phyloP scores from a whole-genome alignment of 768 basidiomycete genomes.

The Pulveroboletus sp. region DNA sequence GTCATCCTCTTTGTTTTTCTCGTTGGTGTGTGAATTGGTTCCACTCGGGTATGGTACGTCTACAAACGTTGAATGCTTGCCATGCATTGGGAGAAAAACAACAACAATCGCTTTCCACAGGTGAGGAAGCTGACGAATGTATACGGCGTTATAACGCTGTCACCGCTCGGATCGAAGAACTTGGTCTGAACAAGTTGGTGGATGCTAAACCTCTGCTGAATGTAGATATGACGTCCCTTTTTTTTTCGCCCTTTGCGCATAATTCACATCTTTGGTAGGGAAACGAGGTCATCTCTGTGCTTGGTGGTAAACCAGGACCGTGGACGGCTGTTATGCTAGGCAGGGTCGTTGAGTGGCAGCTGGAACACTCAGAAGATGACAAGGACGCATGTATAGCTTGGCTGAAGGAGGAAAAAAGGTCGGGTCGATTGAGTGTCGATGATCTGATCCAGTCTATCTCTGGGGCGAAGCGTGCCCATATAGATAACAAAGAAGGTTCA shows the following conservation, averaged over 20 bases:
- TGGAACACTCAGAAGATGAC: slow-evolving; percentile 64
- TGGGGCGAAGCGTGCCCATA: slow-evolving; percentile 25
- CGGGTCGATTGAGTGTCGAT: slow-evolving; percentile 40
- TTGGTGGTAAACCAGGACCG: slow-evolving; percentile 60
- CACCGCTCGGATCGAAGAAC: slow-evolving; percentile 51
- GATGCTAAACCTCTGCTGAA: slow-evolving; percentile 74
- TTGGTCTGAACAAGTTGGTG: slow-evolving; percentile 54
- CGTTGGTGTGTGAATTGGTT: slow-evolving; percentile 66
- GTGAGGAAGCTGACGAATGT: slow-evolving; percentile 40
- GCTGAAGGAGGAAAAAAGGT: slow-evolving; percentile 52
- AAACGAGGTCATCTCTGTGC: slow-evolving; percentile 49
- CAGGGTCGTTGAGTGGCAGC: slow-evolving; percentile 80
- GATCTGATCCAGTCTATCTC: slow-evolving; percentile 18
- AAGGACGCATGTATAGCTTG: slow-evolving; percentile 67
- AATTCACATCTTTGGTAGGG: slow-evolving; percentile 48
- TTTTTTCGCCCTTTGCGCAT: neutral
- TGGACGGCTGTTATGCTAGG: slow-evolving; percentile 63
- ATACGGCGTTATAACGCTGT: slow-evolving; percentile 66
- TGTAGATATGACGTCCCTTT: slow-evolving; percentile 43
- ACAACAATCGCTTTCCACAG: slow-evolving; percentile 28
- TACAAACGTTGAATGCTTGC: slow-evolving; percentile 1
- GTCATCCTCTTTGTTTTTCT: slow-evolving; percentile 69
- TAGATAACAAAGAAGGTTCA: slow-evolving; percentile 12
- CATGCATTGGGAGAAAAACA: neutral
- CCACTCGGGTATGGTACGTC: slow-evolving; percentile 43